These are phyloP conservation scores for Alternaria dauci DNA, from an alignment of 2,329 filamentous ascomycete species.

Conservation along the genomic window DNA sequence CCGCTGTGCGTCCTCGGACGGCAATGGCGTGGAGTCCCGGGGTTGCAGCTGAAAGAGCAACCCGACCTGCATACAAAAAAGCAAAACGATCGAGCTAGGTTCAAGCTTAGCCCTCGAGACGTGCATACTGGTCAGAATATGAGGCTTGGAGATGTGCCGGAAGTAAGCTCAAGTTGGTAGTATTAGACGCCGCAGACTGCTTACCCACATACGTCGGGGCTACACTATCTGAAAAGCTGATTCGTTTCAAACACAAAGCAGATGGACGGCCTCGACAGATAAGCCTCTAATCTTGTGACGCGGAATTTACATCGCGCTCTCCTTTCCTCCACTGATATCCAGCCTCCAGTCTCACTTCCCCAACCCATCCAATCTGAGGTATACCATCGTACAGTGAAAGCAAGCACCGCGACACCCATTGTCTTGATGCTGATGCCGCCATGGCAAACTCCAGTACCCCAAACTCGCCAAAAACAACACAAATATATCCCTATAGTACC, in stretches of 20 bases:
- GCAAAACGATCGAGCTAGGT: neutral
- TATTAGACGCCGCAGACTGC: neutral
- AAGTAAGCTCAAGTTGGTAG: neutral
- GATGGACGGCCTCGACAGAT: neutral
- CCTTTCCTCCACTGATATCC: neutral
- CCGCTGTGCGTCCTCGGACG: neutral
- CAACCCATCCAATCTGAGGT: slow-evolving; percentile 6
- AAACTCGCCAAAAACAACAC: neutral
- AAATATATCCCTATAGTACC: neutral
- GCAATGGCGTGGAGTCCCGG: slow-evolving; percentile 17
- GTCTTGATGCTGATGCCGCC: neutral
- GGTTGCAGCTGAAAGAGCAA: slow-evolving; percentile 10
- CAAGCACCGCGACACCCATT: slow-evolving; percentile 3
- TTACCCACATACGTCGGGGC: neutral
- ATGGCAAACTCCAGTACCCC: slow-evolving; percentile 2
- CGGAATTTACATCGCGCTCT: neutral
- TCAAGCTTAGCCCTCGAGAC: neutral
- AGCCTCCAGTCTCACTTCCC: neutral
- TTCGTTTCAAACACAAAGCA: neutral
- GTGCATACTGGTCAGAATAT: neutral
- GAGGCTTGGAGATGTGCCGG: neutral
- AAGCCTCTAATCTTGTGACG: neutral
- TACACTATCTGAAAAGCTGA: neutral
- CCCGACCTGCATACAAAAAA: neutral
- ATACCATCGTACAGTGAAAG: slow-evolving; percentile 1